Conservation (phyloP, 1,284 basidiomycete genomes). For the Lignosus rhinocerotis region DNA sequence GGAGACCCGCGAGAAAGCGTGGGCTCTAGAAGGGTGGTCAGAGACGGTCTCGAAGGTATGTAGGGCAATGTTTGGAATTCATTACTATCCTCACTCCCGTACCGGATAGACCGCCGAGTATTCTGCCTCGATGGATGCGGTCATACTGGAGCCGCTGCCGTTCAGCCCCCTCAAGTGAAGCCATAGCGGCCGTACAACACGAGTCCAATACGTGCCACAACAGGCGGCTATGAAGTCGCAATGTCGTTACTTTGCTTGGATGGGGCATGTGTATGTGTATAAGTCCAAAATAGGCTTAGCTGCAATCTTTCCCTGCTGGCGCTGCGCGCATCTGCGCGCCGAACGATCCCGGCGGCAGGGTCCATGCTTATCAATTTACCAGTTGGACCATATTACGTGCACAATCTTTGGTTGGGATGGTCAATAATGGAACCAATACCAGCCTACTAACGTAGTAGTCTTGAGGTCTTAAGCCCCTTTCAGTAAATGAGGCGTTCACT, state of each 20-base stretch:
- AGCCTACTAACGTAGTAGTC: background rate
- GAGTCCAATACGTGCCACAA: background rate
- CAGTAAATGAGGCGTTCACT: background rate
- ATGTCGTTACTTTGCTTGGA: slow-evolving; percentile 12
- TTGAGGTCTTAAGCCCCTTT: background rate
- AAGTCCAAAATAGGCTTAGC: slow-evolving; percentile 17
- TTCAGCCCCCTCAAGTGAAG: slow-evolving; percentile 78
- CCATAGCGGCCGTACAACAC: too few species aligned
- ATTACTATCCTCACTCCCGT: slow-evolving; percentile 9
- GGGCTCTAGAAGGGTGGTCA: slow-evolving; percentile 92
- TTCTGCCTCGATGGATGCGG: slow-evolving; percentile 77
- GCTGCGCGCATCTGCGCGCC: slow-evolving; percentile 4
- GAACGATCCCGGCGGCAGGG: slow-evolving; percentile 8
- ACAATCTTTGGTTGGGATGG: background rate
- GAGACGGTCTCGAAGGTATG: slow-evolving; percentile 89
- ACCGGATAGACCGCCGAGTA: slow-evolving; percentile 70
- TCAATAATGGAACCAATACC: background rate
- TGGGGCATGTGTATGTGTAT: slow-evolving; percentile 19
- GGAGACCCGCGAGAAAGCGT: slow-evolving; percentile 83
- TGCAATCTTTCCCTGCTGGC: slow-evolving; percentile 2
- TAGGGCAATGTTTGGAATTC: slow-evolving; percentile 1
- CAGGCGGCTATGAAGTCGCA: background rate
- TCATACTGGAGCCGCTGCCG: slow-evolving; percentile 70
- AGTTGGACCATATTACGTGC: background rate
- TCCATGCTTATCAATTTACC: slow-evolving; percentile 3